phyloP scores from a whole-genome alignment of 2,329 filamentous ascomycete species.

The Ceratocystis harringtonii region DNA sequence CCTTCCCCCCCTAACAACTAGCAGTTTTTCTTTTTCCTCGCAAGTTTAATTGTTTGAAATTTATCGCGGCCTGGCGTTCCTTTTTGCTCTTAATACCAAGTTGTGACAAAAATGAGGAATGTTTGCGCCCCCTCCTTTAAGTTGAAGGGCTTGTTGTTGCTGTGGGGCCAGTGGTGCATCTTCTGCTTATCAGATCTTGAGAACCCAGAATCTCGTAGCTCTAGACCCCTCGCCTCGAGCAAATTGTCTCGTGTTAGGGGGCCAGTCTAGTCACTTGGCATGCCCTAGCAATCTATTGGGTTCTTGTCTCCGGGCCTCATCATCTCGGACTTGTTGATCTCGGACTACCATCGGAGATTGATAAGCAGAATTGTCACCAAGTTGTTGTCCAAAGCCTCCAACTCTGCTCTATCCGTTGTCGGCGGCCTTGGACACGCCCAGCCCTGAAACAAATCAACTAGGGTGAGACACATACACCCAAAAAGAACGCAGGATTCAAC shows the following conservation, averaged over 20 bases:
- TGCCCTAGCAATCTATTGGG: neutral
- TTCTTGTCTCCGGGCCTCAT: neutral
- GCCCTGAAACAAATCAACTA: neutral
- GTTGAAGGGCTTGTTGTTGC: neutral
- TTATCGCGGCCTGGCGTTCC: too few relatives aligned
- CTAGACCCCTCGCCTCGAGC: neutral
- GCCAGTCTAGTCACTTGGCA: neutral
- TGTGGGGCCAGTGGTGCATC: neutral
- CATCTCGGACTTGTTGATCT: neutral
- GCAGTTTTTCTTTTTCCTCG: neutral
- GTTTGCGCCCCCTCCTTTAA: neutral
- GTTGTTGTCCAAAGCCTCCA: neutral
- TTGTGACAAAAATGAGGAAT: neutral
- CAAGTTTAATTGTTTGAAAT: too few relatives aligned
- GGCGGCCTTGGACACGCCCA: neutral
- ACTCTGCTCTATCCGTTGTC: neutral
- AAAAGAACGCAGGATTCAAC: neutral
- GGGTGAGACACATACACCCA: neutral
- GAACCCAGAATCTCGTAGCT: neutral
- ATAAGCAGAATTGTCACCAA: neutral
- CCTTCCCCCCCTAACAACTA: neutral
- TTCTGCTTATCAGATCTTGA: conserved; percentile 10
- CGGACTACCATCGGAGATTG: neutral
- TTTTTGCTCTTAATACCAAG: too few relatives aligned
- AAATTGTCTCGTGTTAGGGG: neutral